A percentile compares a stretch with the other conserved stretches of the same genome.
phyloP scores from a whole-genome alignment of 805 yeast species.

The Lipomyces yamadae region DNA sequence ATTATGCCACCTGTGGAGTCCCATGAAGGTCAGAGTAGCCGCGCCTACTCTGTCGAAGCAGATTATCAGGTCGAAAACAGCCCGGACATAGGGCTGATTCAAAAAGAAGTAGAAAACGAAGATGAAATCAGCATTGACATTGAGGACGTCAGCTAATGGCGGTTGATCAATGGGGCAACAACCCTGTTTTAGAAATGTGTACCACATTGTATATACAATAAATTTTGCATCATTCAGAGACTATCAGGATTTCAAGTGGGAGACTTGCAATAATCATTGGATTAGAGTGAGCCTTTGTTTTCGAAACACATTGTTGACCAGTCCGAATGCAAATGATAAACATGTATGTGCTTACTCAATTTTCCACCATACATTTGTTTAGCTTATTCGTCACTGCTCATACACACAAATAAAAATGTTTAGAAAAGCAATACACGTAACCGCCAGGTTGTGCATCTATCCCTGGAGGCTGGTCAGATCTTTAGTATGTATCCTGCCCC shows the following conservation, averaged over 20 bases:
- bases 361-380: neutral
- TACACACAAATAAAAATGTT: neutral
- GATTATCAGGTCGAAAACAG: neutral
- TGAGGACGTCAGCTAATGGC: neutral
- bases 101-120: neutral
- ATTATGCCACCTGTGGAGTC: neutral
- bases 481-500: neutral
- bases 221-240: neutral
- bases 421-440: neutral
- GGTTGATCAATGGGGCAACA: no score
- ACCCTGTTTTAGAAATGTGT: neutral
- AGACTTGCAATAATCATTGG: neutral
- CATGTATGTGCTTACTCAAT: neutral
- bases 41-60: neutral
- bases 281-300: neutral
- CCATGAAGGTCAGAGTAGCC: neutral
- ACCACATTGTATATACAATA: constrained; percentile 1
- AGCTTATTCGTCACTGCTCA: neutral
- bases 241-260: neutral
- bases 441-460: neutral
- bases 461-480: neutral
- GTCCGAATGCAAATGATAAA: neutral
- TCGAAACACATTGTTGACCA: neutral
- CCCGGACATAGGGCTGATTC: neutral
- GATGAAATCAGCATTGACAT: constrained; percentile 9